phyloP scores from a whole-genome alignment of 768 basidiomycete genomes.

The Tylopilus felleus region DNA sequence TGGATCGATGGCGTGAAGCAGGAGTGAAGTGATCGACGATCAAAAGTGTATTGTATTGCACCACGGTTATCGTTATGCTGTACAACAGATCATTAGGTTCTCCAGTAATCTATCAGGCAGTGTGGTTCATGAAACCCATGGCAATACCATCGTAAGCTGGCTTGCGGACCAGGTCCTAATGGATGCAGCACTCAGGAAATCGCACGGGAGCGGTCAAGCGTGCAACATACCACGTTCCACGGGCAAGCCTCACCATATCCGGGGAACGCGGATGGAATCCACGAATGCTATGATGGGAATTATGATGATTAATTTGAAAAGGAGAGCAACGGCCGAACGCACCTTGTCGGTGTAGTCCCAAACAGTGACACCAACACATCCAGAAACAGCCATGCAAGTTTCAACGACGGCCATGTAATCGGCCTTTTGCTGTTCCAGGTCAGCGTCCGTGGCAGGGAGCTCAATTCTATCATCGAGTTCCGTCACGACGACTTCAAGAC shows the following conservation, averaged over 20 bases:
- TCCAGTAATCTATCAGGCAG: neutral
- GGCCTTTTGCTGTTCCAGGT: slow-evolving; percentile 50
- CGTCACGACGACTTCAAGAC: slow-evolving; percentile 66
- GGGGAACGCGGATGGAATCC: slow-evolving; percentile 7
- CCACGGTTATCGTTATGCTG: neutral
- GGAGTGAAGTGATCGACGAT: slow-evolving; percentile 26
- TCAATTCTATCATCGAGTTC: slow-evolving; percentile 66
- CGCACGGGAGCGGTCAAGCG: neutral
- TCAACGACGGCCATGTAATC: slow-evolving; percentile 56
- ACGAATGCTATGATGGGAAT: slow-evolving; percentile 13
- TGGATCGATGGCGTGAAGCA: slow-evolving; percentile 60
- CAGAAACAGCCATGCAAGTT: slow-evolving; percentile 45
- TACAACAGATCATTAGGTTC: neutral
- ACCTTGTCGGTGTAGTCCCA: slow-evolving; percentile 43
- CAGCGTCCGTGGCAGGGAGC: slow-evolving; percentile 43
- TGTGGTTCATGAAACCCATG: slow-evolving; percentile 4
- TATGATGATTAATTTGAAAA: slow-evolving; percentile 1
- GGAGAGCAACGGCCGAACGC: slow-evolving; percentile 8
- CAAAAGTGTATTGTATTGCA: neutral
- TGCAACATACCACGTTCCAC: slow-evolving; percentile 13
- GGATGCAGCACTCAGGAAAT: neutral
- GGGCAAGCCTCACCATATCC: slow-evolving; percentile 16
- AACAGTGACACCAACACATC: slow-evolving; percentile 29
- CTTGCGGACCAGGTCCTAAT: slow-evolving; percentile 15
- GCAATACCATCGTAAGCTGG: slow-evolving; percentile 15